phyloP scores from a whole-genome alignment of 345 rosid species.

The Abelmoschus esculentus region DNA sequence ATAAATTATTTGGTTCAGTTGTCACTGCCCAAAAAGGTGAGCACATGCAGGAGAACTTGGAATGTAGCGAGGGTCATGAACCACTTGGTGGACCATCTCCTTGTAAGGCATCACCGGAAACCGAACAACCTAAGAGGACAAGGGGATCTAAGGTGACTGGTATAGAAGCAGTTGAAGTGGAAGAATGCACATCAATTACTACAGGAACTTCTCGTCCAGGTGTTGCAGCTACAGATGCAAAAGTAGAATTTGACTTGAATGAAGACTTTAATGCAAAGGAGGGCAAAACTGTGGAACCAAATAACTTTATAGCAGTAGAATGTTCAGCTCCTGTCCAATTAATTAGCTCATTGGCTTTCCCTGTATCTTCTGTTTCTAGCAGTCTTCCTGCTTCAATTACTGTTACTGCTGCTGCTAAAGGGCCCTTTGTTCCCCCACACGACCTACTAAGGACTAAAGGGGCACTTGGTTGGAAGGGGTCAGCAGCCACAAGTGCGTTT shows the following conservation, averaged over 20 bases:
- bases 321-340: conserved; percentile 34
- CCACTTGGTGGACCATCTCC: background rate
- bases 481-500: conserved; percentile 97
- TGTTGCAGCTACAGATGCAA: conserved; percentile 38
- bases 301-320: conserved; percentile 27
- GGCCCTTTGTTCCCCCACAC: conserved; percentile 75
- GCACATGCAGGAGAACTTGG: conserved; percentile 21
- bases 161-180: conserved; percentile 37
- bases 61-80: conserved; percentile 10
- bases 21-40: conserved; percentile 24
- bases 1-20: conserved; percentile 17
- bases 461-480: conserved; percentile 90
- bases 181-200: conserved; percentile 31
- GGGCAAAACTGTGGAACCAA: conserved; percentile 32
- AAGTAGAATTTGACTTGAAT: conserved; percentile 76
- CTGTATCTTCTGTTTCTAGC: conserved; percentile 39
- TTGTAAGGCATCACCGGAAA: background rate
- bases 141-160: conserved; percentile 26
- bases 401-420: conserved; percentile 83
- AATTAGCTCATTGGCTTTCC: conserved; percentile 29
- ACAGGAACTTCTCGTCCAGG: conserved; percentile 25
- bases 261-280: conserved; percentile 69
- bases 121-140: conserved; percentile 10
- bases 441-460: conserved; percentile 59
- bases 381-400: conserved; percentile 60